Conservation (phyloP, 345 rosid genomes). For the Psidium friedrichsthalianum region DNA sequence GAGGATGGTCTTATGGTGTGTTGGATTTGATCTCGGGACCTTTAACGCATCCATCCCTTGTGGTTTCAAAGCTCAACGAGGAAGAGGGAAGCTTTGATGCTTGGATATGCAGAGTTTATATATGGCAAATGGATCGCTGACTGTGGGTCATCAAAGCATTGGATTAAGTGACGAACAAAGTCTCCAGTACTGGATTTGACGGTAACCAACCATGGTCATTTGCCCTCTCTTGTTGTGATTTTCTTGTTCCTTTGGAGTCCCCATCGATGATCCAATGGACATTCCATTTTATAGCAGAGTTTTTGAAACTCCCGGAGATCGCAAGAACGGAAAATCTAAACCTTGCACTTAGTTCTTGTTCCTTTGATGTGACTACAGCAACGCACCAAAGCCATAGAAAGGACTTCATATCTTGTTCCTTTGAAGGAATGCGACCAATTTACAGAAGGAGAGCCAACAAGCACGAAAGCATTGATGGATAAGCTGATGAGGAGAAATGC, state of each 20-base stretch:
- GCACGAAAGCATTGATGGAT: background rate
- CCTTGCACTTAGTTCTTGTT: background rate
- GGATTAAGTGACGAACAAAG: background rate
- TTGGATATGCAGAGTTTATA: background rate
- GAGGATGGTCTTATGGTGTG: slow-evolving; percentile 18
- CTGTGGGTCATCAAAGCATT: background rate
- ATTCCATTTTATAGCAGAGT: background rate
- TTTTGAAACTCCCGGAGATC: background rate
- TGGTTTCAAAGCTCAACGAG: background rate
- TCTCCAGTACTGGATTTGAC: background rate
- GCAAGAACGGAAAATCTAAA: background rate
- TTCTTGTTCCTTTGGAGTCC: background rate
- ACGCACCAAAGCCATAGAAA: background rate
- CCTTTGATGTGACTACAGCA: background rate
- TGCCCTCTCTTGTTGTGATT: background rate
- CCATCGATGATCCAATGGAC: background rate
- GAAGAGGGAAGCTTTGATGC: background rate
- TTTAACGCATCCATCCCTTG: background rate
- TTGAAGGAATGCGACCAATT: background rate
- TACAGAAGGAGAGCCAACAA: background rate
- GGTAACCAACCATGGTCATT: background rate
- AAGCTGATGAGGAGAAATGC: background rate
- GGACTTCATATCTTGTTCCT: background rate
- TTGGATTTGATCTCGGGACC: slow-evolving; percentile 6
- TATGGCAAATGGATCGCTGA: background rate